Conservation (phyloP, 2,329 filamentous ascomycete species). For the Curvularia sp. region DNA sequence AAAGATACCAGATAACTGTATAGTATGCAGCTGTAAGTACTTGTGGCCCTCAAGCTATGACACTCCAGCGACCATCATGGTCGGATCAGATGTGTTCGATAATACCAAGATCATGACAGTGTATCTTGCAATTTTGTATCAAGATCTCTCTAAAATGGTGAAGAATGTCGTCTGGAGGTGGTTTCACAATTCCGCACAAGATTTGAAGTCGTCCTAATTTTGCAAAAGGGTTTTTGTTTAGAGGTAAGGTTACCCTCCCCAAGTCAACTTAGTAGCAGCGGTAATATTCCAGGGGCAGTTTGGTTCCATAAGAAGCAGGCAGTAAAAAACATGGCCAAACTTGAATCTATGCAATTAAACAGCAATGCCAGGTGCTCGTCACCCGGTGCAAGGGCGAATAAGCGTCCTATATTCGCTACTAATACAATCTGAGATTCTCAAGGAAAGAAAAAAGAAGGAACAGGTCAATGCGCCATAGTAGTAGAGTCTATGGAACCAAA, state of each 20-base stretch:
- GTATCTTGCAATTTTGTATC: neutral
- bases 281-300: neutral
- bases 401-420: slow-evolving; percentile 7
- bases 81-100: neutral
- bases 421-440: slow-evolving; percentile 7
- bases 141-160: neutral
- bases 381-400: neutral
- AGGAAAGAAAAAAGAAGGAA: neutral
- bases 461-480: neutral
- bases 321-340: neutral
- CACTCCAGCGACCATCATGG: neutral
- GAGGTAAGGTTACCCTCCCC: neutral
- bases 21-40: too few relatives aligned
- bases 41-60: neutral
- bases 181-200: too few relatives aligned
- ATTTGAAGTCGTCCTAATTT: too few relatives aligned
- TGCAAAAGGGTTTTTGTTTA: neutral
- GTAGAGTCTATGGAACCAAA: neutral
- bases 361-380: neutral
- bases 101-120: neutral
- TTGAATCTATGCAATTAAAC: slow-evolving; percentile 4
- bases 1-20: too few relatives aligned
- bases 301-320: neutral
- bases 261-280: neutral
- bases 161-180: too few relatives aligned